phyloP scores from a whole-genome alignment of 495 filamentous ascomycete genomes.

The Talaromyces wortmannii region DNA sequence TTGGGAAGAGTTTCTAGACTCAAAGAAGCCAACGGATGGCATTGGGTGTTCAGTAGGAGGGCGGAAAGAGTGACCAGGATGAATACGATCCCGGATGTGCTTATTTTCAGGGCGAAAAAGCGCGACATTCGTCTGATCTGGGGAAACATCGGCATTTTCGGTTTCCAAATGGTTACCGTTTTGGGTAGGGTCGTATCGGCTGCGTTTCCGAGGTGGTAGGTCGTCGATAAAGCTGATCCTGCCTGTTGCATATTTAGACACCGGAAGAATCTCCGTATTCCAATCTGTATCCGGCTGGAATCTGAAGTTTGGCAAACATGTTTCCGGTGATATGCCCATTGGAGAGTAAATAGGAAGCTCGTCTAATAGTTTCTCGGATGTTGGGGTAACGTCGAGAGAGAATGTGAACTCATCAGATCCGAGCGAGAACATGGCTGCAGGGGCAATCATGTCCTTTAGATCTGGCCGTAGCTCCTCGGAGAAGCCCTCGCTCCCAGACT shows the following conservation, averaged over 20 bases:
- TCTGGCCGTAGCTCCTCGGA: constrained; percentile 39
- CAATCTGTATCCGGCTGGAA: constrained; percentile 60
- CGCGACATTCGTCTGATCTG: constrained; percentile 72
- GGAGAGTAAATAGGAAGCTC: constrained; percentile 77
- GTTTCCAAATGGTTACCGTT: constrained; percentile 57
- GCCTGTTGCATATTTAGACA: constrained; percentile 80
- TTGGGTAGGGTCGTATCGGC: constrained; percentile 68
- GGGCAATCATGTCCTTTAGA: constrained; percentile 33
- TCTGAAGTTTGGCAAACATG: constrained; percentile 46
- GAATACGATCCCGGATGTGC: constrained; percentile 78
- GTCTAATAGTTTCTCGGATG: constrained; percentile 73
- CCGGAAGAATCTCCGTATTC: constrained; percentile 70
- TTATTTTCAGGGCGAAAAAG: constrained; percentile 89
- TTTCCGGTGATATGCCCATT: constrained; percentile 49
- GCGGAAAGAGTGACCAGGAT: constrained; percentile 86
- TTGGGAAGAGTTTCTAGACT: constrained; percentile 75
- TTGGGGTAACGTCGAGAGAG: constrained; percentile 64
- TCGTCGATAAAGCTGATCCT: constrained; percentile 63
- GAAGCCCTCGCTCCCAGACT: constrained; percentile 41
- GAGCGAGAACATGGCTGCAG: constrained; percentile 77
- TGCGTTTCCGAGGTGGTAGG: constrained; percentile 65
- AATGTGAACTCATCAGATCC: constrained; percentile 78
- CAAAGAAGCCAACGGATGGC: constrained; percentile 85
- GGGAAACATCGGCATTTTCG: constrained; percentile 44
- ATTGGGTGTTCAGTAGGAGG: constrained; percentile 87